A percentile compares a stretch with the other conserved stretches of the same genome.
phyloP scores from a whole-genome alignment of 345 rosid genomes.

The Pelargonium nanum region DNA sequence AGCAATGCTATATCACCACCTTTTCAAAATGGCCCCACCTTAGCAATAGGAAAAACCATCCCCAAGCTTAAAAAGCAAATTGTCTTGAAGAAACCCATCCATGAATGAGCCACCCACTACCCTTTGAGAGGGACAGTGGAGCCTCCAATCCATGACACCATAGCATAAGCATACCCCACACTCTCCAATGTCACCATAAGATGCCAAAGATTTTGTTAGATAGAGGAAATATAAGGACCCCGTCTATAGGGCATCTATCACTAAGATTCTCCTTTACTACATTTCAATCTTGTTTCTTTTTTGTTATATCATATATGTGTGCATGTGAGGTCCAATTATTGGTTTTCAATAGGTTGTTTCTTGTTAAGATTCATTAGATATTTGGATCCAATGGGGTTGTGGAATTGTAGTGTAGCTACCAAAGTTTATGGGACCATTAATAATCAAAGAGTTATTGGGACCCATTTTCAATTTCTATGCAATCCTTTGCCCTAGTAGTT shows the following conservation, averaged over 20 bases:
- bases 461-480: too few species aligned
- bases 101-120: slow-evolving; percentile 1
- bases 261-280: slow-evolving; percentile 12
- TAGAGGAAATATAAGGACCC: slow-evolving; percentile 15
- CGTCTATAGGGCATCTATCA: slow-evolving; percentile 6
- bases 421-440: too few species aligned
- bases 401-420: neutral
- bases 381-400: neutral
- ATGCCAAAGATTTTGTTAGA: slow-evolving; percentile 24
- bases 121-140: slow-evolving; percentile 5
- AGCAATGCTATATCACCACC: slow-evolving; percentile 7
- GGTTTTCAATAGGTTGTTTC: neutral
- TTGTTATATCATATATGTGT: neutral
- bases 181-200: slow-evolving; percentile 1
- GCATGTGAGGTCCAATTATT: neutral
- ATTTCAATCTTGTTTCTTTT: neutral
- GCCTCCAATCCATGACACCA: too few species aligned
- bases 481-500: neutral
- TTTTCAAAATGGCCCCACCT: slow-evolving; percentile 19
- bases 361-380: neutral
- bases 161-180: slow-evolving; percentile 13
- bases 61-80: slow-evolving; percentile 11
- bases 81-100: slow-evolving; percentile 4
- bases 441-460: too few species aligned
- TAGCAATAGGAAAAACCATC: slow-evolving; percentile 14